Percentiles rank a stretch among this genome's conserved stretches.
Conservation (phyloP, 257 asterid genomes). For the Jasminum sambac region DNA sequence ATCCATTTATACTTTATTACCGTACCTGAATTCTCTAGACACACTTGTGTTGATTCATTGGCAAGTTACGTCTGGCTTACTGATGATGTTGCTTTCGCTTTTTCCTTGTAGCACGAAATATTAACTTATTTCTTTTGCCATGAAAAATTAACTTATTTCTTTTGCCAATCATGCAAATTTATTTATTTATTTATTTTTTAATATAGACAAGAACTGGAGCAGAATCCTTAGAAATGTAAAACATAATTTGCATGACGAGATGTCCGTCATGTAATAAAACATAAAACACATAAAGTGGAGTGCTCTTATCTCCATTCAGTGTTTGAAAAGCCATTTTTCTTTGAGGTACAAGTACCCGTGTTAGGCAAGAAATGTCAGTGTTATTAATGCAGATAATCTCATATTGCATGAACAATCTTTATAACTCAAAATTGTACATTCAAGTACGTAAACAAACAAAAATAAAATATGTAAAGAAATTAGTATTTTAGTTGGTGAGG, state of each 20-base stretch:
- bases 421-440: too few species aligned
- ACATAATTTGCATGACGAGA: not conserved
- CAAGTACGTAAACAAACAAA: too few species aligned
- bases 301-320: not conserved
- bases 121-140: conserved; percentile 1
- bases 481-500: too few species aligned
- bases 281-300: conserved; percentile 1
- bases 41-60: conserved; percentile 12
- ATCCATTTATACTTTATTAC: conserved; percentile 1
- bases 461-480: too few species aligned
- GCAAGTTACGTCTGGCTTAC: conserved; percentile 1
- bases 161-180: not conserved
- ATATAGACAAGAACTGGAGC: not conserved
- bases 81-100: not conserved
- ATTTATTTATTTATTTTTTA: not conserved
- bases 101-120: conserved; percentile 10
- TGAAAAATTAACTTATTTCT: conserved; percentile 8
- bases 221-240: not conserved
- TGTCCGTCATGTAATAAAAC: conserved; percentile 7
- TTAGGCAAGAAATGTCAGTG: too few species aligned
- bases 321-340: too few species aligned
- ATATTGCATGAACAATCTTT: too few species aligned
- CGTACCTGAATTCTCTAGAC: not conserved
- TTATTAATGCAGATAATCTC: too few species aligned
- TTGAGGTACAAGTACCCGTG: too few species aligned